Evolutionary conservation across 148 eudicot genomes (phyloP).

Genomic region (Fallopia convolvulus): DNA sequence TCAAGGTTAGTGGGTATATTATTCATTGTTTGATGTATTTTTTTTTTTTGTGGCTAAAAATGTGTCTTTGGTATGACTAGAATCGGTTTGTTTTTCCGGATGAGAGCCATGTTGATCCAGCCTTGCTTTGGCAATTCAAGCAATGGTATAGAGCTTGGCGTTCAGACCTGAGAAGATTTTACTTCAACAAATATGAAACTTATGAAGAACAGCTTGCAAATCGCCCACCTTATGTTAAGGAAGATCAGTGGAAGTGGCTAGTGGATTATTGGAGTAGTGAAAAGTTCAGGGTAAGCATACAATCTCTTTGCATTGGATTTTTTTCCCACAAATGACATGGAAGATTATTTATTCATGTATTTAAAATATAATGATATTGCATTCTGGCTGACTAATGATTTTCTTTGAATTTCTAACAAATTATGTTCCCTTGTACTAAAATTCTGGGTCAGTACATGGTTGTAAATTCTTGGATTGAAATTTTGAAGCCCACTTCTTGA

Average conservation of each 20-base stretch:
- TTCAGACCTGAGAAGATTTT: conserved; percentile 7
- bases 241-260: conserved; percentile 7
- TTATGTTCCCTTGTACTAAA: background rate
- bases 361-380: too few relatives aligned
- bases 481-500: background rate
- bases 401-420: background rate
- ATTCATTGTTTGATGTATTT: background rate
- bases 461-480: too few relatives aligned
- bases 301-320: background rate
- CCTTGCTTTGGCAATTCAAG: conserved; percentile 11
- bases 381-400: background rate
- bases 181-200: background rate
- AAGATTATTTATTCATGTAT: too few relatives aligned
- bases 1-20: background rate
- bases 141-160: conserved; percentile 12
- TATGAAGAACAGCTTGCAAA: conserved; percentile 3
- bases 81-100: conserved; percentile 4
- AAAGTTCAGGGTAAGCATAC: conserved; percentile 3
- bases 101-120: conserved; percentile 8
- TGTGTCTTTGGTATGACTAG: conserved; percentile 6
- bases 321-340: too few relatives aligned
- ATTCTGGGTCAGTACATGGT: too few relatives aligned
- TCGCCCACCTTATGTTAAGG: background rate
- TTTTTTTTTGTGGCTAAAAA: background rate
- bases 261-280: conserved; percentile 9